These are phyloP conservation scores for Gonium pectorale DNA, from an alignment of 139 green algal genomes.

Conservation along the genomic window DNA sequence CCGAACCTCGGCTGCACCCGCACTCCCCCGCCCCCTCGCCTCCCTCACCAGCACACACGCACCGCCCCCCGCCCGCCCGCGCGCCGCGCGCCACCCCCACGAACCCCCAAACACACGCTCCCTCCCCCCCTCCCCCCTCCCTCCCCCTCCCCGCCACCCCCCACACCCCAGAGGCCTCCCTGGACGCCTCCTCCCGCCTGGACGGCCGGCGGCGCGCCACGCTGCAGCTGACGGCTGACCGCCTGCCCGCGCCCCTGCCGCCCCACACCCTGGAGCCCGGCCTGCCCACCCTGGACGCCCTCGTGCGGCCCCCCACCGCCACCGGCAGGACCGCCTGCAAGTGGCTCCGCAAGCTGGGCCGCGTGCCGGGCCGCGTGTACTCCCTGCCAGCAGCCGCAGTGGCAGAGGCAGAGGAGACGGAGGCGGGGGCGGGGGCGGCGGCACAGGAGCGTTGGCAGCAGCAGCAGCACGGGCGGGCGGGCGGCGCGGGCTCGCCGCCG, in stretches of 20 bases:
- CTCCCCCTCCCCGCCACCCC: neutral
- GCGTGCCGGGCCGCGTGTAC: slow-evolving; percentile 32
- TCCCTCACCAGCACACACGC: neutral
- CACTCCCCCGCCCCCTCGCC: neutral
- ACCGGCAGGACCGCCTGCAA: slow-evolving; percentile 16
- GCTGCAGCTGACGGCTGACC: neutral
- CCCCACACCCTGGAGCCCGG: slow-evolving; percentile 25
- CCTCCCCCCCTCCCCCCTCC: neutral
- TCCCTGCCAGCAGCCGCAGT: neutral
- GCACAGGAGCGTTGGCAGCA: neutral
- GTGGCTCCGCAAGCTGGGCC: slow-evolving; percentile 35
- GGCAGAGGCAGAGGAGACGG: too few relatives aligned
- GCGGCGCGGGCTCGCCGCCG: too few relatives aligned
- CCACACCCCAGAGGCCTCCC: neutral
- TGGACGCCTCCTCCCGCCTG: neutral
- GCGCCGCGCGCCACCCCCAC: neutral
- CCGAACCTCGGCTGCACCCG: neutral
- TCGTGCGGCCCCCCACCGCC: slow-evolving; percentile 21
- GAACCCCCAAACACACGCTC: neutral
- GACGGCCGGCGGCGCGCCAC: slow-evolving; percentile 29
- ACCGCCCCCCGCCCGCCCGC: neutral
- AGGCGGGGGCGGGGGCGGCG: too few relatives aligned
- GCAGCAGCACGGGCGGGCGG: neutral
- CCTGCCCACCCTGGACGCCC: slow-evolving; percentile 13
- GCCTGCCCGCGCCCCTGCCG: slow-evolving; percentile 13